Conservation (phyloP, 257 asterid genomes). For the Cordia subcordata region DNA sequence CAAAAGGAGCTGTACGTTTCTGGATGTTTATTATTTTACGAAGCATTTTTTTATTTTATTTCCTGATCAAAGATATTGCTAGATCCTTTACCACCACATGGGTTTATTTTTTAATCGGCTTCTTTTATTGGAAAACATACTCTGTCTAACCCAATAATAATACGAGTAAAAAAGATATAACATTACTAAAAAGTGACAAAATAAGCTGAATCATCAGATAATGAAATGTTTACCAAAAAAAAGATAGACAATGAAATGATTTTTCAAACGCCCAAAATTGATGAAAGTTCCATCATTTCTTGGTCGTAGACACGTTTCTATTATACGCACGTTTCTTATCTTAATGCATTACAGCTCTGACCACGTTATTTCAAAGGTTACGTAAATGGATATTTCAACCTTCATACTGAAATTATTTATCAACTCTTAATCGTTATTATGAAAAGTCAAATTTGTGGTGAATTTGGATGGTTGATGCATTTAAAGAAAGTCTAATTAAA, state of each 20-base stretch:
- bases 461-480: too few species aligned
- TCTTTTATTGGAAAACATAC: too few species aligned
- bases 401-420: too few species aligned
- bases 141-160: too few species aligned
- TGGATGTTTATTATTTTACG: too few species aligned
- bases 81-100: neutral
- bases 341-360: neutral
- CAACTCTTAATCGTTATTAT: neutral
- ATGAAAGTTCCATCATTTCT: neutral
- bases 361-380: neutral
- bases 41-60: neutral
- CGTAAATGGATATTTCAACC: neutral
- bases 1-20: neutral
- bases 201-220: neutral
- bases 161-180: neutral
- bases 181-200: neutral
- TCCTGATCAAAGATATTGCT: neutral
- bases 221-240: neutral
- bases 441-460: too few species aligned
- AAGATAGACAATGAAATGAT: too few species aligned
- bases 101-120: neutral
- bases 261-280: neutral
- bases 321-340: neutral
- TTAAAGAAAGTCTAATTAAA: too few species aligned
- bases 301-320: neutral